Percentiles rank a stretch among this genome's conserved stretches.
Conservation (phyloP, 306 rosid genomes). For the Quercus engelmannii region DNA sequence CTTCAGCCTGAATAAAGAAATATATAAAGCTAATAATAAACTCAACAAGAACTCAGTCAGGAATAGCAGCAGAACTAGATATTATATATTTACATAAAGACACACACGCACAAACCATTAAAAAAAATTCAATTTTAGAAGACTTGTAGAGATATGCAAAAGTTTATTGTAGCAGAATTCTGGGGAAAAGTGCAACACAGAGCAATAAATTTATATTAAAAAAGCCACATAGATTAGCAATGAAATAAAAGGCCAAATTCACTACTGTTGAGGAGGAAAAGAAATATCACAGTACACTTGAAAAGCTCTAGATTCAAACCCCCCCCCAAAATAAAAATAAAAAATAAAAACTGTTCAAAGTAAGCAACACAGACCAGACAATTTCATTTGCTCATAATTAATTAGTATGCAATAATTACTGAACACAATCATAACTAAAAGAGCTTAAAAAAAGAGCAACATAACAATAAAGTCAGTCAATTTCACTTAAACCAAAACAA, state of each 20-base stretch:
- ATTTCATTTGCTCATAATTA: neutral
- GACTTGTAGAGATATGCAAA: neutral
- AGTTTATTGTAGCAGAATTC: neutral
- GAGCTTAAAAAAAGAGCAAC: neutral
- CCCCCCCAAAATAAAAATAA: too few relatives aligned
- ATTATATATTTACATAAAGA: too few relatives aligned
- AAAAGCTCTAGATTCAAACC: neutral
- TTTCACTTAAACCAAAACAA: neutral
- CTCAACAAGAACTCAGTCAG: neutral
- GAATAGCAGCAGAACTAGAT: neutral
- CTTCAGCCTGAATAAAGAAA: neutral
- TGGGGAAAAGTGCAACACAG: neutral
- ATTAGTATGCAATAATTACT: neutral
- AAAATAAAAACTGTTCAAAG: neutral
- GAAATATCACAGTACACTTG: neutral
- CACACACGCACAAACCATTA: too few relatives aligned
- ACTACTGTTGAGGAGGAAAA: neutral
- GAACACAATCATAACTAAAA: neutral
- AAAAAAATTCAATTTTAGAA: neutral
- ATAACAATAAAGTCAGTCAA: neutral
- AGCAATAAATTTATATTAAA: neutral
- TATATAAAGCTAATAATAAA: neutral
- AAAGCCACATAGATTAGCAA: neutral
- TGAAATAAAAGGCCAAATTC: neutral
- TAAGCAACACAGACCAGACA: neutral